These are phyloP conservation scores for Pseudevernia furfuracea DNA, from an alignment of 495 filamentous ascomycete genomes.

Conservation along the genomic window DNA sequence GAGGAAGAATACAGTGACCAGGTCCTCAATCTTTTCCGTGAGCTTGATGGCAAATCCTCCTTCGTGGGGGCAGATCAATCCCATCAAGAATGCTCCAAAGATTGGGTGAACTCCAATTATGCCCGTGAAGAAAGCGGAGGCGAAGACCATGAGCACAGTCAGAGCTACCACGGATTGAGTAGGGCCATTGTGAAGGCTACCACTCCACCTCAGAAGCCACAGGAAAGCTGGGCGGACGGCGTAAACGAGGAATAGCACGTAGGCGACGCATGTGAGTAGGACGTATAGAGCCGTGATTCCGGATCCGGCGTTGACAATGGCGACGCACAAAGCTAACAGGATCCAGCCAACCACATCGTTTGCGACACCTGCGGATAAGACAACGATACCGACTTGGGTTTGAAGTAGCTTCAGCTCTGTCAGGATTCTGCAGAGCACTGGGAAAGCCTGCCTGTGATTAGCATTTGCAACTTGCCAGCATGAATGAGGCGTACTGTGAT, in stretches of 20 bases:
- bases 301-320: constrained; percentile 79
- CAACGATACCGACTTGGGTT: constrained; percentile 81
- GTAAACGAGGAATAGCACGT: constrained; percentile 68
- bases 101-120: constrained; percentile 89
- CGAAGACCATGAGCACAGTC: constrained; percentile 70
- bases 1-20: constrained; percentile 80
- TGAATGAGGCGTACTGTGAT: constrained; percentile 56
- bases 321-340: constrained; percentile 86
- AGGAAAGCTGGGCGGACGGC: constrained; percentile 71
- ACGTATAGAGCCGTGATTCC: constrained; percentile 86
- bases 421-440: constrained; percentile 88
- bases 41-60: constrained; percentile 91
- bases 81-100: constrained; percentile 82
- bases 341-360: constrained; percentile 97
- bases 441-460: constrained; percentile 58
- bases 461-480: neutral
- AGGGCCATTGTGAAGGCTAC: constrained; percentile 82
- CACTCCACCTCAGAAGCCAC: constrained; percentile 61
- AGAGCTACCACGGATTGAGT: constrained; percentile 78
- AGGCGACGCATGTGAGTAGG: constrained; percentile 67
- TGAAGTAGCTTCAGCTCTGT: constrained; percentile 83
- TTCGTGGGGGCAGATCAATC: constrained; percentile 88
- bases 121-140: constrained; percentile 90
- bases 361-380: constrained; percentile 86
- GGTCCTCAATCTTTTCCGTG: constrained; percentile 92